phyloP scores from a whole-genome alignment of 2,329 filamentous ascomycete genomes.

The Diaporthe ampelina region DNA sequence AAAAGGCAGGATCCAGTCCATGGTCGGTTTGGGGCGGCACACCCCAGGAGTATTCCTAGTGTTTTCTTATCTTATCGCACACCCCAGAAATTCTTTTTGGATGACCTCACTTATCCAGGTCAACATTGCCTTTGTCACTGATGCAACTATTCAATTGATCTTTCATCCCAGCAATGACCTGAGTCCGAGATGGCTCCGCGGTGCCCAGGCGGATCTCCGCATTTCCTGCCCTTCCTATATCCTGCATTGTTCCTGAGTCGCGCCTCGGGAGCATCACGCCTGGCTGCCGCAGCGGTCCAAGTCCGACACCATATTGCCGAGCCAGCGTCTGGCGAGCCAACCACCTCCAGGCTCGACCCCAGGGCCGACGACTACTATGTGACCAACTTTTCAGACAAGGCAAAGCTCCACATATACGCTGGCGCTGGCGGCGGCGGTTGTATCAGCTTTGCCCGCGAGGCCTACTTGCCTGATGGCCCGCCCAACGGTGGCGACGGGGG shows the following conservation, averaged over 20 bases:
- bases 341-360: conserved; percentile 80
- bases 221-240: conserved; percentile 65
- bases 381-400: conserved; percentile 89
- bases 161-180: conserved; percentile 26
- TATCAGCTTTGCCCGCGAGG: conserved; percentile 93
- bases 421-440: conserved; percentile 92
- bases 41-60: conserved; percentile 27
- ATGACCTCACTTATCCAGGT: conserved; percentile 1
- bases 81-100: conserved; percentile 34
- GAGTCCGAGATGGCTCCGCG: conserved; percentile 57
- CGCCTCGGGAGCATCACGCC: conserved; percentile 45
- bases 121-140: neutral
- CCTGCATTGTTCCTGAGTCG: conserved; percentile 58
- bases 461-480: conserved; percentile 88
- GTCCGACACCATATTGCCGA: conserved; percentile 49
- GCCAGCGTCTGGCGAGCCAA: conserved; percentile 44
- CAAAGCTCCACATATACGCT: conserved; percentile 81
- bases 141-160: neutral
- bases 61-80: conserved; percentile 39
- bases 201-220: conserved; percentile 53
- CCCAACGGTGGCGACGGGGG: conserved; percentile 96
- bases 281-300: conserved; percentile 45
- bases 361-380: conserved; percentile 85
- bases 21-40: too few relatives aligned
- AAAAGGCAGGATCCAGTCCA: neutral